Evolutionary conservation across 1,284 basidiomycete genomes (phyloP).

Genomic region (Lentinula novae-zelandiae): DNA sequence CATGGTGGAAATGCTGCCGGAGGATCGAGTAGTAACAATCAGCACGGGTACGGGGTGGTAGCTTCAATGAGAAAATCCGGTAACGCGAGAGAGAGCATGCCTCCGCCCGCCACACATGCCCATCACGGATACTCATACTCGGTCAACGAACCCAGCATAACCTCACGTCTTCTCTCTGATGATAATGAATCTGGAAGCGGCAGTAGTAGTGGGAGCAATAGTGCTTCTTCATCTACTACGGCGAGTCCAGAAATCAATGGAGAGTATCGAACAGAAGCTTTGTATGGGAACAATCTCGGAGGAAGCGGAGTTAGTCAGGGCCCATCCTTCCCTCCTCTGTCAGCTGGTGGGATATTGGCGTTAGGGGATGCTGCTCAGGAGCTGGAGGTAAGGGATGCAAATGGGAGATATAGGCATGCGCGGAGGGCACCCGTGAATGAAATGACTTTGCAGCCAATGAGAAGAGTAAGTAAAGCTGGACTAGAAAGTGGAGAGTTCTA

Average conservation of each 20-base stretch:
- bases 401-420: constrained; percentile 81
- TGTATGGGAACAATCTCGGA: not conserved
- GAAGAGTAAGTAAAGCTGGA: constrained; percentile 87
- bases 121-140: constrained; percentile 8
- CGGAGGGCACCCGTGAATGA: constrained; percentile 82
- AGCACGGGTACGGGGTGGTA: constrained; percentile 46
- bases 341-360: constrained; percentile 8
- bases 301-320: not conserved
- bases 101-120: constrained; percentile 4
- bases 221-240: constrained; percentile 2
- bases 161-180: not conserved
- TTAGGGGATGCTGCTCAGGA: constrained; percentile 70
- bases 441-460: constrained; percentile 79
- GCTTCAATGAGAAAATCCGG: constrained; percentile 33
- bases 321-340: constrained; percentile 9
- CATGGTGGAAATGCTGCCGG: constrained; percentile 47
- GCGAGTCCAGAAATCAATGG: constrained; percentile 5
- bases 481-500: constrained; percentile 54
- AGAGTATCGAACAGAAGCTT: not conserved
- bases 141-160: constrained; percentile 3
- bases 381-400: constrained; percentile 79
- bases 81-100: constrained; percentile 20
- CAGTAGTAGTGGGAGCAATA: not conserved
- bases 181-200: not conserved
- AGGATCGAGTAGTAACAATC: constrained; percentile 24